Evolutionary conservation across 768 basidiomycete species (phyloP), one percentile per base, ranked within the genome.

Genomic region (Boletus tylopilopsis): DNA sequence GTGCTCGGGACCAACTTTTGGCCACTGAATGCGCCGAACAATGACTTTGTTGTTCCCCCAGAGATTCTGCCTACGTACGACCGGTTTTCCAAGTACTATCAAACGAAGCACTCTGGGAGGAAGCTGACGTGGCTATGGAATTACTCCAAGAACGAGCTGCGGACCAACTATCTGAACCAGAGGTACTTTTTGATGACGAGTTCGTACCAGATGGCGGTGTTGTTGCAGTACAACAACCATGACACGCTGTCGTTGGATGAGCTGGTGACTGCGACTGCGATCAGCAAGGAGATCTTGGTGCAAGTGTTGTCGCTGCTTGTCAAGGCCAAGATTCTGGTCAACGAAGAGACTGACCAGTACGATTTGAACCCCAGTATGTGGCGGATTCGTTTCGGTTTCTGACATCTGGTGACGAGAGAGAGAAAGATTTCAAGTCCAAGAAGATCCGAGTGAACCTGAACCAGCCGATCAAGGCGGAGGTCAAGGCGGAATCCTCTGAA

Each of bases 121-220:
- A 95, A 95, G 64, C 78, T 99, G 36, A 94, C 91, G 0, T 99
- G 95, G 95, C 73, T 98, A 10, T 99, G 96, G 96, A 95, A 97
- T 63, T 91, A 94, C 67, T 93, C 86, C 47, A 95, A 95, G 75
- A 94, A 94, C 71, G 96, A 99, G 66, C 79, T 99, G 6, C 82
- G 87, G 48, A 94, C 94, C 55, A 94, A 89, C 63, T 93, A 96
- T 70, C 76, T 91, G 46, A 86, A 85, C 62, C 92, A 94, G 70
- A 96, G 94, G 69, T 97, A 97, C 73, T 93, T 95, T 59, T 73
- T 98, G 64, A 90, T 94, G 85, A 92, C 91, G 27, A 94, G 90
- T 59, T 82, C 93, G 9, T 97, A 88, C 71, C 96, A 99, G 70
- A 90, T 90, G 80, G 90, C 90, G 10, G 85, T 98, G n/a, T 76